phyloP scores from a whole-genome alignment of 2,329 filamentous ascomycete genomes.

The Pyrenophora tritici-repentis region DNA sequence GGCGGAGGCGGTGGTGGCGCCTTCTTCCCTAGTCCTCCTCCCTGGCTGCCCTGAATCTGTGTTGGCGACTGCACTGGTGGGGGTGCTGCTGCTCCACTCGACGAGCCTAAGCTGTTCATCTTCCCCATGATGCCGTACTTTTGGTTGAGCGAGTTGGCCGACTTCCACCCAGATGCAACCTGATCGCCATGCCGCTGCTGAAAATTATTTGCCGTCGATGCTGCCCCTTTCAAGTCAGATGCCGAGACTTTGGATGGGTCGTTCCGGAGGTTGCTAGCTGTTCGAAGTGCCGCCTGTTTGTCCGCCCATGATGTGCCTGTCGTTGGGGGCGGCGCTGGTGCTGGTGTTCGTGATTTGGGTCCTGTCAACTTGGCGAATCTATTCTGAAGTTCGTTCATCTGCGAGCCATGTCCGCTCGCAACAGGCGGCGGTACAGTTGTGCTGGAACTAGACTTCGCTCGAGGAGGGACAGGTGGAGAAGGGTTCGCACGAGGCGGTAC shows the following conservation, averaged over 20 bases:
- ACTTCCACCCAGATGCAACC: slow-evolving; percentile 63
- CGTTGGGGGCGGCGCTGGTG: slow-evolving; percentile 33
- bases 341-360: slow-evolving; percentile 34
- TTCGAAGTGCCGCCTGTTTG: slow-evolving; percentile 65
- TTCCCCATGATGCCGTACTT: slow-evolving; percentile 63
- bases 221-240: slow-evolving; percentile 62
- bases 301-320: slow-evolving; percentile 68
- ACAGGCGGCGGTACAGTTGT: slow-evolving; percentile 22
- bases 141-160: slow-evolving; percentile 63
- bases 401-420: slow-evolving; percentile 40
- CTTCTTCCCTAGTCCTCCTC: slow-evolving; percentile 53
- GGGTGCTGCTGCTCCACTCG: slow-evolving; percentile 29
- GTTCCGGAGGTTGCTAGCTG: slow-evolving; percentile 63
- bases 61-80: slow-evolving; percentile 34
- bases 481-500: slow-evolving; percentile 44
- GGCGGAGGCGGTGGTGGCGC: slow-evolving; percentile 62
- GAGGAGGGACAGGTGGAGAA: slow-evolving; percentile 36
- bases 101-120: slow-evolving; percentile 51
- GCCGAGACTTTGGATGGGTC: slow-evolving; percentile 66
- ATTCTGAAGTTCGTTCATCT: slow-evolving; percentile 70
- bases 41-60: slow-evolving; percentile 23
- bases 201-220: slow-evolving; percentile 69
- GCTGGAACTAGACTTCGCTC: slow-evolving; percentile 26
- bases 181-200: slow-evolving; percentile 72
- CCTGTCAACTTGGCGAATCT: slow-evolving; percentile 59